These are phyloP conservation scores for Thermothielavioides terrestris DNA, from an alignment of 495 filamentous ascomycete species.

Conservation along the genomic window DNA sequence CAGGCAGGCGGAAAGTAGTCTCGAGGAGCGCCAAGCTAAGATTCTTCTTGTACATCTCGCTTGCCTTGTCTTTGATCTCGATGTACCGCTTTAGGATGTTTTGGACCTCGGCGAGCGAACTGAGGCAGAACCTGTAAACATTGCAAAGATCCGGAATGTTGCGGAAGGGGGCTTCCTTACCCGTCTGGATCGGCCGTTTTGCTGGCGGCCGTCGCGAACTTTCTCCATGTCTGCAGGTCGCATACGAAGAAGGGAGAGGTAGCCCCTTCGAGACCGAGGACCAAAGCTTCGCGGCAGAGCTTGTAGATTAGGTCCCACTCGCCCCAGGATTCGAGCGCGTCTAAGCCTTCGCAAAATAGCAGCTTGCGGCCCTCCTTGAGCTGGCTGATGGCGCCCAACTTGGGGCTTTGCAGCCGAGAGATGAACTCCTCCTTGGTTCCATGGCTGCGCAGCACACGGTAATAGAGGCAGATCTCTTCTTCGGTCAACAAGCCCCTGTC, in stretches of 20 bases:
- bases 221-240: slow-evolving; percentile 28
- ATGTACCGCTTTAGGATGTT: slow-evolving; percentile 20
- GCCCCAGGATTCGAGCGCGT: slow-evolving; percentile 21
- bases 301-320: slow-evolving; percentile 28
- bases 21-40: slow-evolving; percentile 21
- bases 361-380: slow-evolving; percentile 26
- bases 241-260: slow-evolving; percentile 24
- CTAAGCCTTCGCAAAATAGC: slow-evolving; percentile 24
- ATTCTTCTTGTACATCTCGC: slow-evolving; percentile 30
- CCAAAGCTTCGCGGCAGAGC: slow-evolving; percentile 23
- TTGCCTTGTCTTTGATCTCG: slow-evolving; percentile 16
- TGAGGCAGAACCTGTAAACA: slow-evolving; percentile 9
- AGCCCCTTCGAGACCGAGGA: slow-evolving; percentile 15
- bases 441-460: slow-evolving; percentile 21
- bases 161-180: slow-evolving; percentile 19
- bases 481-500: slow-evolving; percentile 25
- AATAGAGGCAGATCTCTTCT: slow-evolving; percentile 30
- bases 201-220: slow-evolving; percentile 23
- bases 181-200: slow-evolving; percentile 19
- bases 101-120: slow-evolving; percentile 26
- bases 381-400: slow-evolving; percentile 22
- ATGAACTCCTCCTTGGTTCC: slow-evolving; percentile 26
- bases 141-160: neutral
- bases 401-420: slow-evolving; percentile 20
- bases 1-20: slow-evolving; percentile 17